These are phyloP conservation scores for Yamadazyma triangularis DNA, from an alignment of 1,139 yeast genomes.

Conservation along the genomic window DNA sequence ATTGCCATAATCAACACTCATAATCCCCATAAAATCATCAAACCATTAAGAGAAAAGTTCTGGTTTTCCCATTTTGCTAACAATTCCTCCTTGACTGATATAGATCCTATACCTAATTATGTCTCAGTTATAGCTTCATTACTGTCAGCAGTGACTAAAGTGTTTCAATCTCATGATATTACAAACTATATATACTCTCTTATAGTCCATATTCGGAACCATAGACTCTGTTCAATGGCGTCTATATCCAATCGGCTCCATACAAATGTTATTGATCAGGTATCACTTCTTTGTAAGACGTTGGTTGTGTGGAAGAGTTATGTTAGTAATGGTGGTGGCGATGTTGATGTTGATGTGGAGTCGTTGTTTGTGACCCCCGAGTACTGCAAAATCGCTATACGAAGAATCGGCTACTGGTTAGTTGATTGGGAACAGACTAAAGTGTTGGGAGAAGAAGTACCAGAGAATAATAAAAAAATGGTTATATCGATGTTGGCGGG, in stretches of 20 bases:
- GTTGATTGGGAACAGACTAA: conserved; percentile 39
- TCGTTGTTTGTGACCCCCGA: conserved; percentile 35
- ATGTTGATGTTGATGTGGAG: conserved; percentile 1
- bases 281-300: conserved; percentile 22
- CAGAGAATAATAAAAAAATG: conserved; percentile 15
- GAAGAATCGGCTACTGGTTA: conserved; percentile 45
- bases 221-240: conserved; percentile 36
- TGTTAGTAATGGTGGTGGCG: no score
- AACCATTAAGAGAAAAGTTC: conserved; percentile 30
- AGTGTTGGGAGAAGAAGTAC: conserved; percentile 10
- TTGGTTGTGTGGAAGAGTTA: conserved; percentile 25
- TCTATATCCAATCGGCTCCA: conserved; percentile 34
- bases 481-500: conserved; percentile 38
- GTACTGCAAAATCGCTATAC: conserved; percentile 33
- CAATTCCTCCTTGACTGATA: not conserved
- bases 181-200: conserved; percentile 36
- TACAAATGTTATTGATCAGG: conserved; percentile 27
- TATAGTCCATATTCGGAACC: conserved; percentile 35
- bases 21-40: not conserved
- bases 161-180: conserved; percentile 34
- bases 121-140: conserved; percentile 1
- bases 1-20: conserved; percentile 10
- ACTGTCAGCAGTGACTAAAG: conserved; percentile 9
- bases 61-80: conserved; percentile 23
- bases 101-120: conserved; percentile 3